Base-by-base conservation (phyloP, 768 basidiomycete genomes). In the Mrakia blollopis region DNA sequence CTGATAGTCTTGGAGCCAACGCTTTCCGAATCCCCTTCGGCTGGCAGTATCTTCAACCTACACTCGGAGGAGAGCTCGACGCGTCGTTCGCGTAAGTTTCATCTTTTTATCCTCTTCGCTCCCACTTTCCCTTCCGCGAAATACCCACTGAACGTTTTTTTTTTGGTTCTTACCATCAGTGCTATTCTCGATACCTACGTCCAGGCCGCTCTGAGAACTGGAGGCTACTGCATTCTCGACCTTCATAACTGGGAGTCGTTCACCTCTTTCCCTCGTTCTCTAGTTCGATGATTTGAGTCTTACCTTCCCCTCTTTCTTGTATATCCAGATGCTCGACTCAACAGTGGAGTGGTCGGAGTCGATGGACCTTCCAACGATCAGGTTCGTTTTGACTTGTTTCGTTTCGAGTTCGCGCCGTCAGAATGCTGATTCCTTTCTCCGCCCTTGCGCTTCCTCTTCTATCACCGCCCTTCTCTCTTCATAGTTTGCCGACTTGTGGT, bases 291-390 rank as follows among this genome's bases (percentile, higher is more conserved):
- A n/a, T n/a, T n/a, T n/a, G n/a, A n/a, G 16, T 52, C 18, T 16
- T 23, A 16, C 23, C 50, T 52, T 23, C 50, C 50, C 18, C 14
- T 18, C 23, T n/a, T n/a, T n/a, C n/a, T n/a, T n/a, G n/a, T n/a
- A n/a, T n/a, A n/a, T n/a, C n/a, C 50, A 52, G 50, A 89, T 79
- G 88, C 87, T 14, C 85, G 88, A 63, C 88, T 87, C 87, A 88
- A 89, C 78, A 86, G 87, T 0, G 81, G 81, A 85, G 87, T 90
- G 50, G 86, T 90, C 67, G 89, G 89, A 2, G 88, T 89, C 82
- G 89, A 88, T 52, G 88, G 89, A 37, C 89, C 89, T 1, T 85
- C 85, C 44, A 85, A 90, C 80, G 86, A 79, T 35, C 65, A 82
- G 30, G 80, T 80, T 78, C 78, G 80, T 78, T 37, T 1, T 8